Base-by-base conservation (phyloP, 495 filamentous ascomycete species). In the Lepidopterella palustris region DNA sequence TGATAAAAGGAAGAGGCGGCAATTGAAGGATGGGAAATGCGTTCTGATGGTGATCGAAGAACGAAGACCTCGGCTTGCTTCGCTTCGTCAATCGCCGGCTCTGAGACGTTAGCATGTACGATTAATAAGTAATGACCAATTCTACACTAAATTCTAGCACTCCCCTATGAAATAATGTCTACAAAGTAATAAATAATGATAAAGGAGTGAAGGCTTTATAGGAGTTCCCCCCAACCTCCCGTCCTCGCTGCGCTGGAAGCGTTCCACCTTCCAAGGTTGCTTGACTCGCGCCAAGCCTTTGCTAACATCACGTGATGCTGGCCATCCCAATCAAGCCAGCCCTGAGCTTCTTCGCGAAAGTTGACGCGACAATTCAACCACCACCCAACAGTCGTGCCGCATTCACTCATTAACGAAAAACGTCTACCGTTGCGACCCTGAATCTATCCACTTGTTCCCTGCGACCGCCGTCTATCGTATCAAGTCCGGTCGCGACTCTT, bases 61-160 rank as follows among this genome's bases (percentile, higher is more conserved):
- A 54, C 6, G 28, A 23, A 11, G 28, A 57, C 52, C 52, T 54
- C 52, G 28, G 47, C 25, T 50, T 50, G 47, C 47, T 24, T 50
- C 47, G 47, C 47, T 50, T 50, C 47, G 6, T 26, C 26, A 9
- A 5, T 50, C 39, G 13, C 39, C 39, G 39, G 39, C 39, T 42
- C 20, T 42, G n/a, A n/a, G n/a, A n/a, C n/a, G n/a, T n/a, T n/a
- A n/a, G n/a, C n/a, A n/a, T n/a, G n/a, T n/a, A n/a, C n/a, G n/a
- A n/a, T n/a, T n/a, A n/a, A n/a, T n/a, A n/a, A n/a, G n/a, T n/a
- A n/a, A n/a, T n/a, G n/a, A n/a, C n/a, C n/a, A n/a, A n/a, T n/a
- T n/a, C n/a, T n/a, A n/a, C n/a, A n/a, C n/a, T n/a, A n/a, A n/a
- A n/a, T n/a, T n/a, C n/a, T n/a, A n/a, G n/a, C n/a, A n/a, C n/a